A percentile compares a stretch with the other conserved stretches of the same genome.
Evolutionary conservation across 208 protist genomes (phyloP).

Genomic region (Crithidia acanthocephali): DNA sequence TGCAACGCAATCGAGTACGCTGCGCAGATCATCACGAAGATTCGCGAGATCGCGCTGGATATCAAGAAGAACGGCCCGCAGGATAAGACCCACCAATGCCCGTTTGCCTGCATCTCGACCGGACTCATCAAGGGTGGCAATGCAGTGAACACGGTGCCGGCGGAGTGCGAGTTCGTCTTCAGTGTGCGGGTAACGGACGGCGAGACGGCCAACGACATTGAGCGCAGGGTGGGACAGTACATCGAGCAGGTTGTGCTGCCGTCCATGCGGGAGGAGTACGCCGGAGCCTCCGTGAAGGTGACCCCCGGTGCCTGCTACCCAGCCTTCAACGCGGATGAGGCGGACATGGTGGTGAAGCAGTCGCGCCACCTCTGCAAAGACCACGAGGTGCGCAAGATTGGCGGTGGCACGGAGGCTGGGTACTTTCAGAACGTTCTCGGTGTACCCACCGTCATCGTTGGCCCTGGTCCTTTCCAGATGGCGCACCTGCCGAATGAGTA

Average conservation of each 20-base stretch:
- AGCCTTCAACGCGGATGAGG: conserved; percentile 37
- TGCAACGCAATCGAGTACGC: conserved; percentile 26
- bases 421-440: conserved; percentile 51
- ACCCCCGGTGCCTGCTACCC: conserved; percentile 16
- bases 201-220: conserved; percentile 24
- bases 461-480: conserved; percentile 18
- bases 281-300: conserved; percentile 29
- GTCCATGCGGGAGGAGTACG: conserved; percentile 39
- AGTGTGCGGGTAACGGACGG: conserved; percentile 37
- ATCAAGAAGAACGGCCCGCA: conserved; percentile 30
- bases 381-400: conserved; percentile 29
- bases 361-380: conserved; percentile 18
- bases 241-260: conserved; percentile 33
- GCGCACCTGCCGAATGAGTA: conserved; percentile 32
- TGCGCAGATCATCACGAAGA: conserved; percentile 42
- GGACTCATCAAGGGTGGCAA: conserved; percentile 49
- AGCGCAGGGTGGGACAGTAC: conserved; percentile 34
- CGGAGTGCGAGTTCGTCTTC: conserved; percentile 42
- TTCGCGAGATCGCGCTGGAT: conserved; percentile 34
- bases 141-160: conserved; percentile 54
- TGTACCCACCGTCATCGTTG: conserved; percentile 24
- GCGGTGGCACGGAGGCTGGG: conserved; percentile 51
- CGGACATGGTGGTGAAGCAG: conserved; percentile 37
- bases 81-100: conserved; percentile 27
- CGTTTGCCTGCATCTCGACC: conserved; percentile 34